A percentile compares a stretch with the other conserved stretches of the same genome.
phyloP scores from a whole-genome alignment of 106 monocot genomes.

The Acorus gramineus region DNA sequence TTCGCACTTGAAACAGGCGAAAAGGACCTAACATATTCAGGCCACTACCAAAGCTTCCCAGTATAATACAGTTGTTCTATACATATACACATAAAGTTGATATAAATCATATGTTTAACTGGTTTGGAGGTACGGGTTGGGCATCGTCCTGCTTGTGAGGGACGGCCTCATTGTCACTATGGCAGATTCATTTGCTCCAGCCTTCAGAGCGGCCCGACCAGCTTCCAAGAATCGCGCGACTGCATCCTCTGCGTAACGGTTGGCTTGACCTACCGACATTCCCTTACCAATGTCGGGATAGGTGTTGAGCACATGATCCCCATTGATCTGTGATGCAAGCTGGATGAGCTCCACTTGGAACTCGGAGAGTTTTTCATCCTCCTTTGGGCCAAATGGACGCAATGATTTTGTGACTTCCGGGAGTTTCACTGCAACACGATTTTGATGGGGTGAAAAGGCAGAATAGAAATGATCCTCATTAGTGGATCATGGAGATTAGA shows the following conservation, averaged over 20 bases:
- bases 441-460: too few species aligned
- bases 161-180: constrained; percentile 73
- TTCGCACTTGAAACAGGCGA: too few species aligned
- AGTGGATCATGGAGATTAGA: too few species aligned
- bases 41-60: too few species aligned
- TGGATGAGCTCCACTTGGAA: constrained; percentile 92
- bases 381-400: constrained; percentile 68
- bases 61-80: too few species aligned
- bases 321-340: constrained; percentile 89
- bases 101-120: not conserved
- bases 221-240: constrained; percentile 94
- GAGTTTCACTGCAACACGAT: constrained; percentile 51
- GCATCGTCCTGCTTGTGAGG: constrained; percentile 63
- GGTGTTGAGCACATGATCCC: constrained; percentile 78
- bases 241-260: constrained; percentile 78
- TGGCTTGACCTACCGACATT: constrained; percentile 70
- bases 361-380: constrained; percentile 52
- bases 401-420: constrained; percentile 62
- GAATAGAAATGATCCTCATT: too few species aligned
- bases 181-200: constrained; percentile 85
- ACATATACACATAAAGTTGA: too few species aligned
- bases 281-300: constrained; percentile 79
- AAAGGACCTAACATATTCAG: too few species aligned
- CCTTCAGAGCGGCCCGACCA: constrained; percentile 63
- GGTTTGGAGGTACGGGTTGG: constrained; percentile 13